Percentiles rank a stretch among this genome's conserved stretches.
Conservation (phyloP, 306 rosid genomes). For the Inga oerstediana region DNA sequence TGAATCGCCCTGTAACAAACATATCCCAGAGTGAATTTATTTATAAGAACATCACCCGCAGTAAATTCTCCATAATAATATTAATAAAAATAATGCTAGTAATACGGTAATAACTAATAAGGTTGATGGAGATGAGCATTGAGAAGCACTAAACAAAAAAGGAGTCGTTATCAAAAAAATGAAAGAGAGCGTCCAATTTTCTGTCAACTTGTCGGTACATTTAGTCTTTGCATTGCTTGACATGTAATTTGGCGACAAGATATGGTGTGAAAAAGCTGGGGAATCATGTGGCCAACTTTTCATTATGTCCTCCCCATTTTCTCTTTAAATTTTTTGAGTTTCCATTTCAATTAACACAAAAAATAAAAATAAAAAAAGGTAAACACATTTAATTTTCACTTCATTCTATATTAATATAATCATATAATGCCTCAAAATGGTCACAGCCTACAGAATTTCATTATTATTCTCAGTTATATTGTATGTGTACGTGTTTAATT, state of each 20-base stretch:
- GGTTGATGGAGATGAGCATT: neutral
- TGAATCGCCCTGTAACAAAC: no score
- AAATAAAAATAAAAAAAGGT: no score
- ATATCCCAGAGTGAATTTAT: no score
- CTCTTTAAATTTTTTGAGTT: neutral
- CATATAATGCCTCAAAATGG: no score
- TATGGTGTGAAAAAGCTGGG: slow-evolving; percentile 30
- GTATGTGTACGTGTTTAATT: no score
- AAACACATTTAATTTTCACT: neutral
- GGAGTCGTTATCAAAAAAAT: slow-evolving; percentile 20
- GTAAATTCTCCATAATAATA: no score
- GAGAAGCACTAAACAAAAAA: neutral
- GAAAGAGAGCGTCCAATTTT: slow-evolving; percentile 8
- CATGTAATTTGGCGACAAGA: slow-evolving; percentile 29
- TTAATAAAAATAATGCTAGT: no score
- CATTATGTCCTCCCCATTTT: slow-evolving; percentile 14
- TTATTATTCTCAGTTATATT: no score
- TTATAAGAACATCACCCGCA: no score
- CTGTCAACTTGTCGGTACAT: slow-evolving; percentile 21
- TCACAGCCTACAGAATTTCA: no score
- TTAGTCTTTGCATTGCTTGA: slow-evolving; percentile 29
- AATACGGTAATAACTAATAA: neutral
- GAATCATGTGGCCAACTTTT: slow-evolving; percentile 16
- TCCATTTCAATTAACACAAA: neutral
- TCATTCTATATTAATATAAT: no score